Conservation (phyloP, 306 rosid species). For the barrel medic (Medicago truncatula) region MtrunA17r5.0-ANR NC_053043.1:45416001-45416500, state of each 20-base stretch:
- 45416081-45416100: no score
- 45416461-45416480: constrained; percentile 25
- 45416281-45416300: constrained; percentile 36
- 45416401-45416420: constrained; percentile 38
- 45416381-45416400: constrained; percentile 43
- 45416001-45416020: no score
- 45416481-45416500: constrained; percentile 55
- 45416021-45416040: no score
- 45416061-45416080: no score
- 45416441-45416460: constrained; percentile 52
- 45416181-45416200: no score
- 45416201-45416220: background rate
- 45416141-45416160: background rate
- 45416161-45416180: background rate
- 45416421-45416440: constrained; percentile 44
- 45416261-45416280: constrained; percentile 11
- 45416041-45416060: no score
- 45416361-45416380: constrained; percentile 12
- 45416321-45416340: constrained; percentile 18
- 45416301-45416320: constrained; percentile 1
- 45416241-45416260: constrained; percentile 20
- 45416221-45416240: no score
- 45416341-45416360: constrained; percentile 39
- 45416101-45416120: background rate
- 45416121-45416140: background rate